Evolutionary conservation across 768 basidiomycete genomes (phyloP), one percentile per base, ranked within the genome.

Genomic region (Auricularia auricula-judae): DNA sequence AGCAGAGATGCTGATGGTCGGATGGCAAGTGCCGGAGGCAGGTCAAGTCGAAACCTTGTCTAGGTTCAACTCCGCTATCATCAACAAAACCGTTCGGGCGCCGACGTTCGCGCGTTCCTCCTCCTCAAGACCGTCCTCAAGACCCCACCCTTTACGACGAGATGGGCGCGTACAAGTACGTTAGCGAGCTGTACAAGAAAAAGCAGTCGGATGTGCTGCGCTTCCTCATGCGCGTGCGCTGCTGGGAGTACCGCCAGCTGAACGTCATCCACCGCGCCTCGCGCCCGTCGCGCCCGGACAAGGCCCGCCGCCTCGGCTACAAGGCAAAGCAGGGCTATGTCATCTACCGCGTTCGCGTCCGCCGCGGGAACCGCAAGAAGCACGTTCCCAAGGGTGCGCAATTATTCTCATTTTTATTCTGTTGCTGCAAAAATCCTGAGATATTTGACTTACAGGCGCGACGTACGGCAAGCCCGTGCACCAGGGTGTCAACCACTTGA

Each of bases 271-370:
- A 98, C 82, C 91, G 97, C 71, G 96, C 95, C 58, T 94, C 95
- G 68, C 91, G 96, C 67, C 96, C 97, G 59, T 98, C 96, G 59
- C 91, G 97, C 74, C 97, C 97, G 64, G 97, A 99, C 83, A 99
- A 98, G 83, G 97, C 97, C 68, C 91, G 97, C 75, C 88, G 95
- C 69, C 82, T 99, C 67, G 97, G 97, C 61, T 99, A 98, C 87
- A 99, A 98, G 82, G 94, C 97, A 76, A 99, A 99, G 85, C 97
- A 99, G 79, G 97, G 97, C 72, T 99, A 93, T 75, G 89, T 98
- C 69, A 78, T 99, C 80, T 99, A 99, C 82, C 92, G 97, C 72
- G 81, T 99, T 71, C 91, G 97, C 70, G 96, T 99, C 69, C 87
- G 97, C 72, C 86, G 95, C 68, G 97, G 97, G 75, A 98, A 98